A percentile compares a stretch with the other conserved stretches of the same genome.
Evolutionary conservation across 2,329 filamentous ascomycete genomes (phyloP).

Genomic region (Bipolaris zeicola): DNA sequence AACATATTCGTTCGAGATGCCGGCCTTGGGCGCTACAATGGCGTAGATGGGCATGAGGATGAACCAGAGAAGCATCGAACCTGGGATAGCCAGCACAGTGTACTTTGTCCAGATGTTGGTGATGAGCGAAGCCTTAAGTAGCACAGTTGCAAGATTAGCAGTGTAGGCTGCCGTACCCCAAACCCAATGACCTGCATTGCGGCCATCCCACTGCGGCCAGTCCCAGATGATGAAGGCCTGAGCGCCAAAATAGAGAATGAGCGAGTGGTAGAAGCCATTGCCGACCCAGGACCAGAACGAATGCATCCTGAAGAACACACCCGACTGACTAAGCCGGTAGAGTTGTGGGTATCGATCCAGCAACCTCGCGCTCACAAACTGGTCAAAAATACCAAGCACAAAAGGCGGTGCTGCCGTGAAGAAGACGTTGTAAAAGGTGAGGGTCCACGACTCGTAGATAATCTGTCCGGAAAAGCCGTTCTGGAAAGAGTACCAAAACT

Average conservation of each 20-base stretch:
- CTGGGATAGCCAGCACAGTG: conserved; percentile 91
- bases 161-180: conserved; percentile 97
- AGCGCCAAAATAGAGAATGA: conserved; percentile 86
- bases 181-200: conserved; percentile 90
- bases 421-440: conserved; percentile 99
- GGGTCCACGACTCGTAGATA: conserved; percentile 98
- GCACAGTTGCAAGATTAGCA: conserved; percentile 87
- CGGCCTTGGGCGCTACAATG: conserved; percentile 79
- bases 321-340: conserved; percentile 90
- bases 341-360: conserved; percentile 96
- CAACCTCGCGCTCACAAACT: conserved; percentile 92
- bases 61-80: conserved; percentile 90
- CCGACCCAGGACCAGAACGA: conserved; percentile 92
- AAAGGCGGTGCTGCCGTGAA: conserved; percentile 94
- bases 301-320: conserved; percentile 89
- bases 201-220: conserved; percentile 77
- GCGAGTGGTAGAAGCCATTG: conserved; percentile 94
- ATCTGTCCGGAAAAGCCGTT: conserved; percentile 97
- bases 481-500: conserved; percentile 98
- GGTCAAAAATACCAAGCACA: conserved; percentile 94
- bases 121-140: conserved; percentile 91
- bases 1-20: conserved; percentile 81
- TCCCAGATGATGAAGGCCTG: conserved; percentile 83
- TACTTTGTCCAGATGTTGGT: conserved; percentile 99
- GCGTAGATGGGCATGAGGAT: conserved; percentile 88